Conservation (phyloP, 345 rosid species). For the Syzygium aromaticum region DNA sequence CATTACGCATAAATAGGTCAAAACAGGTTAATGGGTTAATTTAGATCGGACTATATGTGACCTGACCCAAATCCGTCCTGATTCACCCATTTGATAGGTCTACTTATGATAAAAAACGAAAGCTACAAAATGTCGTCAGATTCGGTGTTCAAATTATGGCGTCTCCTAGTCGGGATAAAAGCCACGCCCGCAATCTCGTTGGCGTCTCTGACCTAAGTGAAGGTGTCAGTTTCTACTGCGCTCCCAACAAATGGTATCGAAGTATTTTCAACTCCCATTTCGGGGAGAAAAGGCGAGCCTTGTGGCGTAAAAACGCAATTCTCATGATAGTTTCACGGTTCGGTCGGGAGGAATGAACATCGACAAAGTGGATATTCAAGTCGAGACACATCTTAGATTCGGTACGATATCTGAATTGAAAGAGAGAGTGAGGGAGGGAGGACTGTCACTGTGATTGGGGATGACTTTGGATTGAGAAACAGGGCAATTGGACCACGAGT, state of each 20-base stretch:
- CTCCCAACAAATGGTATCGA: neutral
- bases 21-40: no score
- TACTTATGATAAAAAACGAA: no score
- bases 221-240: neutral
- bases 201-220: accelerated
- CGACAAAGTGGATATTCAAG: neutral
- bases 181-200: neutral
- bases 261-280: neutral
- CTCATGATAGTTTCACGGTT: neutral
- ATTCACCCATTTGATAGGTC: no score
- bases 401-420: neutral
- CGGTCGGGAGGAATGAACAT: neutral
- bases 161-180: neutral
- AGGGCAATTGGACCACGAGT: no score
- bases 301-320: neutral
- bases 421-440: neutral
- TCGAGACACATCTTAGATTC: neutral
- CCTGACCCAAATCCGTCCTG: no score
- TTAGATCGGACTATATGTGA: no score
- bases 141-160: no score
- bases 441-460: neutral
- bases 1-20: no score
- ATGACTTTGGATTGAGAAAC: neutral
- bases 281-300: accelerated
- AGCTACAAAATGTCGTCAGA: no score